Evolutionary conservation across 1,284 basidiomycete genomes (phyloP), one percentile per base, ranked within the genome.

Genomic region (Rhodotorula sp.): DNA sequence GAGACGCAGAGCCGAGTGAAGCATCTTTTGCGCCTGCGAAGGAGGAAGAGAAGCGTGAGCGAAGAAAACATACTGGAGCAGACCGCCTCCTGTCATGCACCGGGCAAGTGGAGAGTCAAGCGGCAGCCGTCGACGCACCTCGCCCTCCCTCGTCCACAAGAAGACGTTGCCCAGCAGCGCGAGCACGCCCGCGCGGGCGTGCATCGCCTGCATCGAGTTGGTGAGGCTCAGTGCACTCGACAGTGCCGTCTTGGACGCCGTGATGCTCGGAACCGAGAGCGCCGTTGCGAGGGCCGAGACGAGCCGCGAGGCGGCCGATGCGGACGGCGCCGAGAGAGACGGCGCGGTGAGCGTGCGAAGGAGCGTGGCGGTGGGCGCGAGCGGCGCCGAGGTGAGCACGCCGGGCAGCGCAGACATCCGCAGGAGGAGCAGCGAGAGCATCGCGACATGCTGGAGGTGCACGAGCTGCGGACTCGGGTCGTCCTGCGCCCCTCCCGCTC

Each of bases 101-200:
- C 14, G 5, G 46, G 25, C 12, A 17, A 21, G 14, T 23, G 8
- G n/a, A 46, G 42, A n/a, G 23, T 13, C 2, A 25, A 25, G 13
- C 9, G 9, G 48, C 14, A 16, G 41, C 27, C 8, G 13, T 25
- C 17, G 19, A 48, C 67, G 21, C 46, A 69, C 68, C 58, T 69
- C 68, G 4, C 58, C 48, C n/a, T 69, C 61, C 42, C 68, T 21
- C 16, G 68, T 69, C 42, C 55, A 60, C 19, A 65, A 44, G 50
- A 69, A 69, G 46, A 69, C 53, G 42, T 69, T 69, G 16, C 54
- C 62, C 41, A 69, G 27, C 12, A 69, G 27, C 19, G 68, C 63
- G 9, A 69, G 19, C 1, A 64, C 49, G 23, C 64, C 53, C 25
- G 59, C 63, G 16, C 68, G 59, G n/a, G 59, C 68, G 19, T 69